phyloP scores from a whole-genome alignment of 2,329 filamentous ascomycete genomes.

The Phialophora chinensis region DNA sequence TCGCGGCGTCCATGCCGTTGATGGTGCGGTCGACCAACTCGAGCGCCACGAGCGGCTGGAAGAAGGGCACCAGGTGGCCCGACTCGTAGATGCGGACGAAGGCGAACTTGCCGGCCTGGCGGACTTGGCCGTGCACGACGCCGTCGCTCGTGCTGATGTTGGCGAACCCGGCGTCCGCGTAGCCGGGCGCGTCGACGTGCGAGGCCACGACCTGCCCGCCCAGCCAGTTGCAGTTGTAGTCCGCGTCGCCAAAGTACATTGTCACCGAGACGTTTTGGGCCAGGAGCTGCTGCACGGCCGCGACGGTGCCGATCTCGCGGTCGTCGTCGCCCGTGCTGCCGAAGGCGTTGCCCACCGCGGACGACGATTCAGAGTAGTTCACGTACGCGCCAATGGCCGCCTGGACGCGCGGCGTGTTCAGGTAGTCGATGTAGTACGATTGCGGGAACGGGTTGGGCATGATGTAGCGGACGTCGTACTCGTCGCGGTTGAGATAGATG shows the following conservation, averaged over 20 bases:
- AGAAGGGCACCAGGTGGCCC: constrained; percentile 49
- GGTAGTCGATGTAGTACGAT: constrained; percentile 56
- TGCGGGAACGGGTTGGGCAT: constrained; percentile 47
- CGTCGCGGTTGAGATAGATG: constrained; percentile 58
- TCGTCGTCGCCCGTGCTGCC: constrained; percentile 53
- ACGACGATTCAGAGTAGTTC: constrained; percentile 55
- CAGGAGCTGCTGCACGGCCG: constrained; percentile 52
- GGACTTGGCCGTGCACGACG: constrained; percentile 60
- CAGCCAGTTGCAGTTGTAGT: constrained; percentile 43
- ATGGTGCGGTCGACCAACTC: constrained; percentile 67
- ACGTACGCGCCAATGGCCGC: constrained; percentile 57
- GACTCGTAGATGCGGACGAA: constrained; percentile 50
- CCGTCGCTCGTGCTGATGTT: constrained; percentile 47
- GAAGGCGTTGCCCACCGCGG: constrained; percentile 52
- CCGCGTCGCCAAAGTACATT: constrained; percentile 45
- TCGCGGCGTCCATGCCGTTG: constrained; percentile 60
- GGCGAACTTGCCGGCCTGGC: constrained; percentile 53
- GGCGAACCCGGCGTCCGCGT: constrained; percentile 48
- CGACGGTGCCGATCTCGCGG: constrained; percentile 51
- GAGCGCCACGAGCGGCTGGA: constrained; percentile 64
- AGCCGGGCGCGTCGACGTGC: constrained; percentile 50
- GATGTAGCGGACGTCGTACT: constrained; percentile 55
- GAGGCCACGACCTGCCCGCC: constrained; percentile 64
- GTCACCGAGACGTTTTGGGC: constrained; percentile 47
- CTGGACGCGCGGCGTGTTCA: constrained; percentile 56